phyloP scores from a whole-genome alignment of 305 asterid genomes.

The Fraxinus greggii region DNA sequence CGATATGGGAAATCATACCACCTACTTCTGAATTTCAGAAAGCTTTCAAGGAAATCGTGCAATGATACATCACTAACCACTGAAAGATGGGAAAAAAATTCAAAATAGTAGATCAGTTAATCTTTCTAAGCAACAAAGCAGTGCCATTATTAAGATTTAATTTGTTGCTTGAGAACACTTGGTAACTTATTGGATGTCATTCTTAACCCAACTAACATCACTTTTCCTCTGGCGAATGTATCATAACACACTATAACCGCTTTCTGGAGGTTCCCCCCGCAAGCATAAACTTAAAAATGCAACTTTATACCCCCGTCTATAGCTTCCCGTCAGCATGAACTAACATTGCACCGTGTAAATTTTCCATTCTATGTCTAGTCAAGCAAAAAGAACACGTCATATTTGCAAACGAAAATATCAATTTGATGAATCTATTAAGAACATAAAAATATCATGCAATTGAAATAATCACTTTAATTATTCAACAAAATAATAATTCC shows the following conservation, averaged over 20 bases:
- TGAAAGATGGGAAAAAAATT: slow-evolving; percentile 30
- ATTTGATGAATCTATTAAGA: neutral
- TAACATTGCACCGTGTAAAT: neutral
- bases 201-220: neutral
- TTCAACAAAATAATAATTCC: neutral
- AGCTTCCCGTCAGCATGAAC: neutral
- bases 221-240: neutral
- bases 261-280: neutral
- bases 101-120: neutral
- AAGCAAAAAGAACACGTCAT: neutral
- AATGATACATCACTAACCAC: slow-evolving; percentile 80
- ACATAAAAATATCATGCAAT: neutral
- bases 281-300: neutral
- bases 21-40: slow-evolving; percentile 79
- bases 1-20: slow-evolving; percentile 97
- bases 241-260: neutral
- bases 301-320: neutral
- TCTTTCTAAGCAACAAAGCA: slow-evolving; percentile 2
- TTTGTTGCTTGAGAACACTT: neutral
- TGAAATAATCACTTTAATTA: neutral
- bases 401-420: neutral
- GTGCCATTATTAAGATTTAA: neutral
- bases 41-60: slow-evolving; percentile 77
- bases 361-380: neutral
- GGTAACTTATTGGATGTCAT: neutral